These are phyloP conservation scores for Pichia paraexigua DNA, from an alignment of 805 yeast species.

Conservation along the genomic window DNA sequence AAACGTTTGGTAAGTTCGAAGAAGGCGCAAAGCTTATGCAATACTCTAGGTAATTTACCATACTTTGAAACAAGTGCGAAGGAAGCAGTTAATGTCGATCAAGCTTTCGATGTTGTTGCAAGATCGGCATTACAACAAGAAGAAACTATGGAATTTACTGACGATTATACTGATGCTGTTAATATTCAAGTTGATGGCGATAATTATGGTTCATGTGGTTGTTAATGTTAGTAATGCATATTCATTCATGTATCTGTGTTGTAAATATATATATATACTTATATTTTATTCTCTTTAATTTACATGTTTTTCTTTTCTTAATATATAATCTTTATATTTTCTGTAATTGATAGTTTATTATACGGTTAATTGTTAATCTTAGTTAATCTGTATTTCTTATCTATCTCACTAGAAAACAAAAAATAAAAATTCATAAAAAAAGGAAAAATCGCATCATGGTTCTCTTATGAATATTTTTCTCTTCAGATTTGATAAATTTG, in stretches of 20 bases:
- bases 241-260: too few species aligned
- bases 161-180: slow-evolving; percentile 93
- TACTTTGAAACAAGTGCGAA: slow-evolving; percentile 97
- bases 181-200: slow-evolving; percentile 90
- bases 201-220: slow-evolving; percentile 57
- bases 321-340: neutral
- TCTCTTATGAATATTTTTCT: neutral
- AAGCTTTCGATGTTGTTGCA: slow-evolving; percentile 93
- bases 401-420: neutral
- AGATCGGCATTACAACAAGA: slow-evolving; percentile 94
- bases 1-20: slow-evolving; percentile 63
- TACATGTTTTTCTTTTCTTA: neutral
- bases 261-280: neutral
- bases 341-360: neutral
- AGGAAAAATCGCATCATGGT: neutral
- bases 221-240: slow-evolving; percentile 24
- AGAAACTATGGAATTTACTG: slow-evolving; percentile 82
- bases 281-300: neutral
- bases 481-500: neutral
- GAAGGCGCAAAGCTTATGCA: slow-evolving; percentile 38
- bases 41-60: slow-evolving; percentile 62
- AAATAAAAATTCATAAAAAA: neutral
- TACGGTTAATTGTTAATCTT: neutral
- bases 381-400: neutral
- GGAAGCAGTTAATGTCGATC: slow-evolving; percentile 90